A percentile compares a stretch with the other conserved stretches of the same genome.
Evolutionary conservation across 2,329 filamentous ascomycete genomes (phyloP).

Genomic region (Hymenoscyphus linearis): DNA sequence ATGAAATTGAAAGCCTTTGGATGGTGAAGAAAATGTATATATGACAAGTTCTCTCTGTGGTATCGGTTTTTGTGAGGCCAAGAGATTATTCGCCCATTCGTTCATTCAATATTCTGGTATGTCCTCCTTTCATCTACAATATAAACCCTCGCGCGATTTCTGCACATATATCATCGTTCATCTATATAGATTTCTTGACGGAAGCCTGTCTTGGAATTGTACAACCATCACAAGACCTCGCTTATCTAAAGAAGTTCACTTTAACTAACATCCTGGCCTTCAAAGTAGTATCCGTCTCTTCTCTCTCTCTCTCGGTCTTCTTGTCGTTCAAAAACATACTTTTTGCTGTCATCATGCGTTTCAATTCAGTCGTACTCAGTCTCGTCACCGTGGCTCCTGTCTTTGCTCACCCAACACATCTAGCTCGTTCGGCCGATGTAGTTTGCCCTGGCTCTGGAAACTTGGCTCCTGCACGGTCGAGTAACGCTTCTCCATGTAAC

Average conservation of each 20-base stretch:
- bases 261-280: not conserved
- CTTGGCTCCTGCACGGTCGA: not conserved
- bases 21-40: not conserved
- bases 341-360: slow-evolving; percentile 8
- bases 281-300: not conserved
- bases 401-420: slow-evolving; percentile 14
- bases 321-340: not conserved
- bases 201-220: not conserved
- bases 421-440: slow-evolving; percentile 2
- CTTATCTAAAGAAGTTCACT: not conserved
- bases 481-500: slow-evolving; percentile 15
- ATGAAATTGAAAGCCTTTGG: not conserved
- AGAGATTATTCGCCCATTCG: not conserved
- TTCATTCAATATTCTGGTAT: not conserved
- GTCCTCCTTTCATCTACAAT: not conserved
- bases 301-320: not conserved
- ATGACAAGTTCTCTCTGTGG: not conserved
- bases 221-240: not conserved
- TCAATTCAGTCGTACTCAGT: slow-evolving; percentile 17
- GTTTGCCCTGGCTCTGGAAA: not conserved
- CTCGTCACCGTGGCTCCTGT: slow-evolving; percentile 13
- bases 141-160: not conserved
- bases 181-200: not conserved
- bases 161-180: not conserved
- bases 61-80: not conserved